A percentile compares a stretch with the other conserved stretches of the same genome.
Conservation (phyloP, 257 asterid species). For the Solanum corneliomulleri region DNA sequence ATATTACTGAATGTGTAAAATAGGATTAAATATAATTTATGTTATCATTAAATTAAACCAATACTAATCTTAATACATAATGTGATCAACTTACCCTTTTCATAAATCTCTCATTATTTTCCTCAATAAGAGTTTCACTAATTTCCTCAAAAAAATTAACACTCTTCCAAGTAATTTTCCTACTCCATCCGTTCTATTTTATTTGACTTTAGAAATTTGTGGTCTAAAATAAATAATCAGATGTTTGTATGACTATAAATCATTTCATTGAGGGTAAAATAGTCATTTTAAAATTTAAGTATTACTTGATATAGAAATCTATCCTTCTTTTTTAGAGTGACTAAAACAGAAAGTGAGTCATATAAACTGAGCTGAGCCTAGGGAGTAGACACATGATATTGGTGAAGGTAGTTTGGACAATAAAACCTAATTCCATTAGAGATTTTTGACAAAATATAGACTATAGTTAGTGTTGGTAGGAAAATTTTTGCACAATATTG, state of each 20-base stretch:
- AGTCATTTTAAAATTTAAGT: too few species aligned
- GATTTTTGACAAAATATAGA: background rate
- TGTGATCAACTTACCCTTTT: background rate
- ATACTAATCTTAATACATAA: too few species aligned
- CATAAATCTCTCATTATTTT: background rate
- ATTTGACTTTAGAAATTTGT: background rate
- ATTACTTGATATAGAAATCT: too few species aligned
- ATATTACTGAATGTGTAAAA: background rate
- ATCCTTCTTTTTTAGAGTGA: too few species aligned
- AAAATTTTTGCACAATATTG: background rate
- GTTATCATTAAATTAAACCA: background rate
- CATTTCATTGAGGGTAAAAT: background rate
- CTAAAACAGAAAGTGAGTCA: background rate
- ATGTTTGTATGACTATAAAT: too few species aligned
- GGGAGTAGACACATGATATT: background rate
- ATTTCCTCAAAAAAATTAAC: background rate
- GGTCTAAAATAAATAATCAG: too few species aligned
- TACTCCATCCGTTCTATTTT: background rate
- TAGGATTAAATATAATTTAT: background rate
- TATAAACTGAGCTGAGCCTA: too few species aligned
- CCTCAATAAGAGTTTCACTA: background rate
- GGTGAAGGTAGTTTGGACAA: background rate
- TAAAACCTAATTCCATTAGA: background rate
- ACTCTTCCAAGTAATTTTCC: background rate
- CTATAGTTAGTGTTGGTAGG: background rate